Conservation (phyloP, 257 asterid species). For the Nicotiana tomentosiformis region DNA sequence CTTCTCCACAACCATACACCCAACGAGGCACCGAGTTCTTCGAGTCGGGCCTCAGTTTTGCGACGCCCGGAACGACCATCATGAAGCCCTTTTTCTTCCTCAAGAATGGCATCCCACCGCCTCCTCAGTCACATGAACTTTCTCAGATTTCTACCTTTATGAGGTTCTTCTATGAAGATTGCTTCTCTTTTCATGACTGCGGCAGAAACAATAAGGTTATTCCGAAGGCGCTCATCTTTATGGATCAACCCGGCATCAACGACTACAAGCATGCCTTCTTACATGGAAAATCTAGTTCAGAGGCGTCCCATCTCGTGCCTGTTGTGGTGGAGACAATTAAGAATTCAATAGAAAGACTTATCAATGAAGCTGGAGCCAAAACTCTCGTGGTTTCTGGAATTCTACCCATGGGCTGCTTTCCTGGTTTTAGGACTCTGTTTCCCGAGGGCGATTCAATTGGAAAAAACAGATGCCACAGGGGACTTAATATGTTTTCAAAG, state of each 20-base stretch:
- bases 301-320: neutral
- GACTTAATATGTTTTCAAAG: too few species aligned
- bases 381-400: neutral
- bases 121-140: neutral
- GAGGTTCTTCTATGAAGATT: neutral
- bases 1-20: neutral
- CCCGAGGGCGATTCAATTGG: neutral
- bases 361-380: neutral
- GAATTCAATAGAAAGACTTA: neutral
- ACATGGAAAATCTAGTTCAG: neutral
- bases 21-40: neutral
- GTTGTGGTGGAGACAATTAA: neutral
- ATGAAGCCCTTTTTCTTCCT: neutral
- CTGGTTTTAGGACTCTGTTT: neutral
- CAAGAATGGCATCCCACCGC: neutral
- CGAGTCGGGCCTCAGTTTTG: neutral
- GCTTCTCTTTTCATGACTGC: neutral
- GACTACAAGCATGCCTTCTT: constrained; percentile 4
- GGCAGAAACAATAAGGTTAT: neutral
- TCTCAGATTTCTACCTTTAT: neutral
- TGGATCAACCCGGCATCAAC: neutral
- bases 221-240: neutral
- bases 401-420: neutral
- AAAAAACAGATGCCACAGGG: too few species aligned
- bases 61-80: neutral